Base-by-base conservation (phyloP, 83 land plant species). In the Picea abies region DNA sequence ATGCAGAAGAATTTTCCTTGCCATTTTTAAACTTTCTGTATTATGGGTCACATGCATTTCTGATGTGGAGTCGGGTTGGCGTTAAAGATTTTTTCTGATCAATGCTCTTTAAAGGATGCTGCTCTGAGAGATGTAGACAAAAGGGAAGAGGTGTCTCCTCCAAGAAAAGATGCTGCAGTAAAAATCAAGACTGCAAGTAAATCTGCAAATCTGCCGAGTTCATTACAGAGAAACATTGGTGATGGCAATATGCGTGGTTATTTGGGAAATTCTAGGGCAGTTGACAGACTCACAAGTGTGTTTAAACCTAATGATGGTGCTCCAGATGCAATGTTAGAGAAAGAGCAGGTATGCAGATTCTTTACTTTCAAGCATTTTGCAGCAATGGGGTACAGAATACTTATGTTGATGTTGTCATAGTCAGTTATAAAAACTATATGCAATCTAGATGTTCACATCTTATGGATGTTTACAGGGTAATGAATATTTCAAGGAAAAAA, bases 401-500 rank as follows among this genome's bases (percentile, higher is more conserved):
- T 63, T 77, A 4, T 60, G 23, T 37, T 71, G 14, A 66, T 81
- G 16, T 72, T 41, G 25, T 25, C 29, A 39, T 81, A 15, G 37
- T 70, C 10, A 47, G 2, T 39, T 81, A 4, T 22, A 32, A 62
- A 23, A 81, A 49, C 76, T 66, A n/a, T 14, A 41, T 81, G 11
- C 58, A 16, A 26, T 25, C 79, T 26, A 76, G 23, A 22, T 17
- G 82, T 41, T 81, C 9, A 25, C 56, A 16, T 52, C 35, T 49
- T 58, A 78, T 32, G 44, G n/a, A 23, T 73, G 25, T 26, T 87
- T 84, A 44, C 86, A 97, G 99, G 99, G 99, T 11, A 97, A 97
- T 88, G 95, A 92, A 77, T 95, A 81, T 85, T 97, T 95, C 81
- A 97, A 97, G 86, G 94, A 95, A 78, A 96, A 94, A 76, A 97